Base-by-base conservation (phyloP, 805 yeast genomes). In the Pichia nanzhaoensis region DNA sequence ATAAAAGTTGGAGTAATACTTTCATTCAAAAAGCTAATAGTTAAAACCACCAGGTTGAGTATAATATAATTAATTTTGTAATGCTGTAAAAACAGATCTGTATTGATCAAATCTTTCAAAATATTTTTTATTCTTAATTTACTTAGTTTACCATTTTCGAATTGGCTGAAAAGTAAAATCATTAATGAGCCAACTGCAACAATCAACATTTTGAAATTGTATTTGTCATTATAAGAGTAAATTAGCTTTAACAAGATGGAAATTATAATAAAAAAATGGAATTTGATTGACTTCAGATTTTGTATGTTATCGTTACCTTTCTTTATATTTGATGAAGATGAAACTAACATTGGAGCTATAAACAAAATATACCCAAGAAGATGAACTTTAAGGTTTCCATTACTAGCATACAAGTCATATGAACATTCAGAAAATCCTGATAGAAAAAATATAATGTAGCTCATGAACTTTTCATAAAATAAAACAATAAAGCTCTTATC, bases 161-260 rank as follows among this genome's bases (percentile, higher is more conserved):
- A 41, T 45, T 63, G 67, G 33, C 65, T 60, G 17, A 60, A 46
- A 3, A 58, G 38, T 18, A 62, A 44, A 4, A 64, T 55, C 17
- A 56, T 4, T 33, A 64, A 32, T 0, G 67, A 64, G 0, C 68
- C 65, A 19, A 60, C 34, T 24, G 63, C 48, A 8, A 65, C 51
- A 24, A 61, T 47, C 21, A 63, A 34, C 65, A 66, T 55, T 37
- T 54, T 59, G 30, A 58, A 50, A 41, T 58, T 61, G 47, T 56
- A 50, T 17, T 45, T 43, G 3, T 51, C 55, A 27, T 51, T 45
- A 7, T 48, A 44, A 20, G 27, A 44, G 34, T 39, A 48, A 4
- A 22, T 17, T 14, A 49, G 46, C 2, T 38, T 31, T 6, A 59
- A 39, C 27, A 55, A 33, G 1, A 39, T 18, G 2, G 53, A 4